phyloP scores from a whole-genome alignment of 1,139 yeast species.

The Fermentozyma sake region DNA sequence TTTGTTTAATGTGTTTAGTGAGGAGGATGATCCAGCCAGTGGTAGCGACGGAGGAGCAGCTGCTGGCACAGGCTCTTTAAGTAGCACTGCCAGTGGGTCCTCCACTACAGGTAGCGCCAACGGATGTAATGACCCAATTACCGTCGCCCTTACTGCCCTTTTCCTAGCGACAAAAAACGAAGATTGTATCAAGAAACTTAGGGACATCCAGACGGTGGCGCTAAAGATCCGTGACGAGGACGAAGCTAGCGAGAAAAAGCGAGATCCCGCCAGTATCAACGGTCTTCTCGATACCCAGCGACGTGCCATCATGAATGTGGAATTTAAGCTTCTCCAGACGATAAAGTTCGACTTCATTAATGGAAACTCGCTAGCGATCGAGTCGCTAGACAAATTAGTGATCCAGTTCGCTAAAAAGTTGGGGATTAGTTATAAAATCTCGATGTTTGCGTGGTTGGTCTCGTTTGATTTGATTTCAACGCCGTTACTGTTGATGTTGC shows the following conservation, averaged over 20 bases:
- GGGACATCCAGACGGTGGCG: constrained; percentile 51
- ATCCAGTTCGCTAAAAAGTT: constrained; percentile 62
- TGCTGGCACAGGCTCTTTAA: no score
- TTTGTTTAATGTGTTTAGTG: constrained; percentile 43
- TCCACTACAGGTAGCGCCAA: no score
- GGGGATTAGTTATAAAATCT: constrained; percentile 39
- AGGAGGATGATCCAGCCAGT: constrained; percentile 11
- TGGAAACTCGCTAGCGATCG: constrained; percentile 36
- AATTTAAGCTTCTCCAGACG: constrained; percentile 70
- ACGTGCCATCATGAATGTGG: constrained; percentile 51
- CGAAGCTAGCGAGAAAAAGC: constrained; percentile 9
- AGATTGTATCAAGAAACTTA: constrained; percentile 79
- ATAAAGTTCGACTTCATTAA: constrained; percentile 72
- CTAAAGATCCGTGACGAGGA: constrained; percentile 35
- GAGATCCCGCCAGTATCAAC: neutral
- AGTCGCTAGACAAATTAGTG: constrained; percentile 60
- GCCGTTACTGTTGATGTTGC: constrained; percentile 63
- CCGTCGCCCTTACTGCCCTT: constrained; percentile 69
- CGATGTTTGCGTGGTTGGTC: constrained; percentile 69
- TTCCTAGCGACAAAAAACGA: constrained; percentile 80
- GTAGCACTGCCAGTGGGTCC: no score
- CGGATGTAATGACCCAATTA: constrained; percentile 43
- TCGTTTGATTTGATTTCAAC: constrained; percentile 73
- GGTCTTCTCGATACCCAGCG: constrained; percentile 31
- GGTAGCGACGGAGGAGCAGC: constrained; percentile 21